phyloP scores from a whole-genome alignment of 169 alveolate species.

The Plasmodium gonderi region DNA sequence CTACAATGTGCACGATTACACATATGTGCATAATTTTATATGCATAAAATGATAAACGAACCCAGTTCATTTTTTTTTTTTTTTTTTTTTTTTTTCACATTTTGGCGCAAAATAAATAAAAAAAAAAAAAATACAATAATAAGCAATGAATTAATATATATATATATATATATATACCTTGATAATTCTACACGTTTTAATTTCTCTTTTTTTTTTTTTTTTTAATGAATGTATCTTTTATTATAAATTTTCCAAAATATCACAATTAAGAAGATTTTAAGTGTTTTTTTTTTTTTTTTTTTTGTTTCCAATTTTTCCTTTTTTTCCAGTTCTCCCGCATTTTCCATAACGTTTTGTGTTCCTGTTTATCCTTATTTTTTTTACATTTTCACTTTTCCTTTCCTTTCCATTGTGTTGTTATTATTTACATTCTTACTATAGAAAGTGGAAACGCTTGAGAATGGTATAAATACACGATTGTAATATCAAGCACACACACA shows the following conservation, averaged over 20 bases:
- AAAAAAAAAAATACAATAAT: not conserved
- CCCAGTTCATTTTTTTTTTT: not conserved
- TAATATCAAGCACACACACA: too few species aligned
- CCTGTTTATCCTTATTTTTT: not conserved
- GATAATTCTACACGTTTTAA: not conserved
- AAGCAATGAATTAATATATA: conserved; percentile 1
- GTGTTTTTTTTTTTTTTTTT: not conserved
- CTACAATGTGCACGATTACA: too few species aligned
- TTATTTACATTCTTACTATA: too few species aligned
- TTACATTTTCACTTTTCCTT: not conserved
- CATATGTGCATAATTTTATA: too few species aligned
- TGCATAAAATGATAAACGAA: not conserved
- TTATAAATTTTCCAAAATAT: not conserved
- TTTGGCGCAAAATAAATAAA: not conserved
- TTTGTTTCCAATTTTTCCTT: not conserved
- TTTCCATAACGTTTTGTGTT: not conserved
- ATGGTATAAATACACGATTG: too few species aligned
- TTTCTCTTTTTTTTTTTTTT: not conserved
- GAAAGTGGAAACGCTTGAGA: too few species aligned
- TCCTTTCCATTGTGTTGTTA: not conserved
- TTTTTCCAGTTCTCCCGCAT: not conserved
- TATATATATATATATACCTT: too few species aligned
- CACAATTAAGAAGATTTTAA: not conserved
- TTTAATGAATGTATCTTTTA: not conserved
- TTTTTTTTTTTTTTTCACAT: not conserved